These are phyloP conservation scores for Syzygium grande DNA, from an alignment of 345 rosid genomes.

Conservation along the genomic window DNA sequence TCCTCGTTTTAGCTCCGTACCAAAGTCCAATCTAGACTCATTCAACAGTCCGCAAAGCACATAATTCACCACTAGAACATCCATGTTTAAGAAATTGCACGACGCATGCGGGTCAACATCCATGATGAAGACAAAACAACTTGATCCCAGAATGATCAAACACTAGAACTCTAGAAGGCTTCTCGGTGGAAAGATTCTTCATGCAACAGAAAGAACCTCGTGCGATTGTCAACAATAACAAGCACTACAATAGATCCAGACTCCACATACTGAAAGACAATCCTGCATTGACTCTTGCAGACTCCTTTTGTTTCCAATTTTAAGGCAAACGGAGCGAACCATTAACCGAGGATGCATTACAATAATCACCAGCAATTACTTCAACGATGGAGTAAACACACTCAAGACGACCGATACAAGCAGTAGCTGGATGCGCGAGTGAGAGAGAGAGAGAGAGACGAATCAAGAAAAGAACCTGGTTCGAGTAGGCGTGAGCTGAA, in stretches of 20 bases:
- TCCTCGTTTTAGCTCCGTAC: background rate
- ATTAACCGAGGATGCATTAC: background rate
- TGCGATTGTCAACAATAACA: background rate
- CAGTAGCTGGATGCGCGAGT: background rate
- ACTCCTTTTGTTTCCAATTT: background rate
- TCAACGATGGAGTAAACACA: background rate
- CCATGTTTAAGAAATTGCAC: background rate
- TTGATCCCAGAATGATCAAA: background rate
- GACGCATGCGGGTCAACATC: background rate
- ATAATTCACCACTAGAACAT: background rate
- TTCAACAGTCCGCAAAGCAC: background rate
- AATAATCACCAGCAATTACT: background rate
- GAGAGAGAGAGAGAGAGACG: background rate
- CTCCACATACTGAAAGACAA: background rate
- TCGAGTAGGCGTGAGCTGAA: constrained; percentile 98
- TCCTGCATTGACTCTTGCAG: background rate
- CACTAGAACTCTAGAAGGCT: background rate
- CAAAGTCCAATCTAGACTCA: background rate
- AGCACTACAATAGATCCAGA: background rate
- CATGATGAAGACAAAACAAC: background rate
- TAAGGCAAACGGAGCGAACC: background rate
- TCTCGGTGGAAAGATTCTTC: background rate
- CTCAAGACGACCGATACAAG: background rate
- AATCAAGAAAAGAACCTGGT: constrained; percentile 47
- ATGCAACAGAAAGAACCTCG: background rate